phyloP scores from a whole-genome alignment of 2,329 filamentous ascomycete genomes.

The Fusarium mangiferae region DNA sequence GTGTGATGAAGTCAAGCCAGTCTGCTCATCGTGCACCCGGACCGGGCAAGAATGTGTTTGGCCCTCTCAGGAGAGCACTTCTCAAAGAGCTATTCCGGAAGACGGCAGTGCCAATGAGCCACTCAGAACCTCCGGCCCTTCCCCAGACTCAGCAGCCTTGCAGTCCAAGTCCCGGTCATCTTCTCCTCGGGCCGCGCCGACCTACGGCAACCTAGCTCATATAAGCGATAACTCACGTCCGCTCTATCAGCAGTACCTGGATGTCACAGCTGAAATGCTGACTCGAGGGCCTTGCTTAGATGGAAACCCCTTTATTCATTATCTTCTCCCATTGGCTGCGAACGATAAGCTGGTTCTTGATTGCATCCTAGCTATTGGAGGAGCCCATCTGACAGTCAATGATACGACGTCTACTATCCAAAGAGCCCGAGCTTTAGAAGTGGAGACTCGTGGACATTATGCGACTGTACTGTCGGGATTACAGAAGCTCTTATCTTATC shows the following conservation, averaged over 20 bases:
- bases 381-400: background rate
- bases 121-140: too few species aligned
- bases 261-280: background rate
- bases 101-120: background rate
- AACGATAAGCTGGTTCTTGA: background rate
- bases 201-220: conserved; percentile 8
- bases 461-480: background rate
- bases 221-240: background rate
- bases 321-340: conserved; percentile 5
- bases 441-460: conserved; percentile 3
- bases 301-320: conserved; percentile 13
- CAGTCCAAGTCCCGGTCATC: background rate
- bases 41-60: background rate
- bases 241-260: conserved; percentile 14
- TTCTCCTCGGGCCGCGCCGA: background rate
- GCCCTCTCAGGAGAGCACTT: background rate
- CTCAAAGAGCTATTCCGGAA: background rate
- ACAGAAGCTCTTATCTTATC: background rate
- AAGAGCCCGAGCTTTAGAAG: background rate
- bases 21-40: background rate
- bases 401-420: background rate
- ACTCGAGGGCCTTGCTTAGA: background rate
- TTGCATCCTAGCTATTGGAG: conserved; percentile 13
- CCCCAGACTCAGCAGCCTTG: too few species aligned
- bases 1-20: conserved; percentile 15